These are phyloP conservation scores for Zygosaccharomyces sapae DNA, from an alignment of 1,139 yeast genomes.

Conservation along the genomic window DNA sequence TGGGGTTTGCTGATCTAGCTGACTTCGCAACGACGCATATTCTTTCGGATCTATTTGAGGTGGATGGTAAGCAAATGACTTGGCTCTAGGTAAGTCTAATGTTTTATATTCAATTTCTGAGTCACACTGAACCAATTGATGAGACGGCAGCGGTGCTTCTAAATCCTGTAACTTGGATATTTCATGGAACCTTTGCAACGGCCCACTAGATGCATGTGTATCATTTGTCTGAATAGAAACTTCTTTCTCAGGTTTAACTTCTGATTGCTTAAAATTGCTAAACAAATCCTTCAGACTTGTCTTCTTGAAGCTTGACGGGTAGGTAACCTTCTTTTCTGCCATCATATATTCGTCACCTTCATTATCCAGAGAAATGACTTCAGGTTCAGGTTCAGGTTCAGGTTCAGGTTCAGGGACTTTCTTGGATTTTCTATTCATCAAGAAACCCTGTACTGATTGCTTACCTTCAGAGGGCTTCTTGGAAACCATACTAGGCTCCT, in stretches of 20 bases:
- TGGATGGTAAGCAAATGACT: background rate
- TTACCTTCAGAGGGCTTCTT: slow-evolving; percentile 9
- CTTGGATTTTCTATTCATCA: slow-evolving; percentile 18
- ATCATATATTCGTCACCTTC: slow-evolving; percentile 8
- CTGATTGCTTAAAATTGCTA: slow-evolving; percentile 10
- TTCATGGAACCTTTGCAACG: slow-evolving; percentile 15
- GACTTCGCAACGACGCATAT: slow-evolving; percentile 16
- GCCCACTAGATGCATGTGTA: background rate
- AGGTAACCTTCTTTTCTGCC: slow-evolving; percentile 13
- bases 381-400: too few relatives aligned
- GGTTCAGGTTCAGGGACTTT: slow-evolving; percentile 6
- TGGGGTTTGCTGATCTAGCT: background rate
- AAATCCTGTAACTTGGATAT: slow-evolving; percentile 19
- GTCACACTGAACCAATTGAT: slow-evolving; percentile 17
- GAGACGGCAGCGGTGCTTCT: slow-evolving; percentile 22
- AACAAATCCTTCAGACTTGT: slow-evolving; percentile 24
- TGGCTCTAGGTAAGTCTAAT: slow-evolving; percentile 4
- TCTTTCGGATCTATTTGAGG: slow-evolving; percentile 8
- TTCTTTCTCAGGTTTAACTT: slow-evolving; percentile 4
- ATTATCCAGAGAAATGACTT: slow-evolving; percentile 11
- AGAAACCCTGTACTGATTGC: slow-evolving; percentile 21
- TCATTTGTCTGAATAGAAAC: background rate
- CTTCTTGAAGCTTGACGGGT: slow-evolving; percentile 17
- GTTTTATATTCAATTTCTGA: slow-evolving; percentile 3
- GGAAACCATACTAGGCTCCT: slow-evolving; percentile 1